Conservation (phyloP, 805 yeast species). For the Metschnikowia similis region DNA sequence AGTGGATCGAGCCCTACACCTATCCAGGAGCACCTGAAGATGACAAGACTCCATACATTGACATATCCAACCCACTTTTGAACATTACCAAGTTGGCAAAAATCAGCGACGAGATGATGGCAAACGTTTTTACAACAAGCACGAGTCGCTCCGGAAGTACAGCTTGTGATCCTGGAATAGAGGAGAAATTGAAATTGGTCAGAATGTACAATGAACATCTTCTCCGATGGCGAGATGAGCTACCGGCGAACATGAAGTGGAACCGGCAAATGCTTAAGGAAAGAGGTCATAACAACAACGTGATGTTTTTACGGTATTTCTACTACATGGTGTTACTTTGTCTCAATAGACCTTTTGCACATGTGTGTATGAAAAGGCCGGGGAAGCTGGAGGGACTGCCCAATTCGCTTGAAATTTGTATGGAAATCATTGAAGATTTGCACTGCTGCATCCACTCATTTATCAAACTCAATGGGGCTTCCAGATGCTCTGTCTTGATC, state of each 20-base stretch:
- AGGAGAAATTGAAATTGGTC: slow-evolving; percentile 4
- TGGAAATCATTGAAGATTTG: slow-evolving; percentile 7
- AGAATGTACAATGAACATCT: slow-evolving; percentile 6
- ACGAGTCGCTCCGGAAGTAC: not conserved
- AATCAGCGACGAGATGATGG: slow-evolving; percentile 12
- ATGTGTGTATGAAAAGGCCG: not conserved
- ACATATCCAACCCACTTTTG: slow-evolving; percentile 11
- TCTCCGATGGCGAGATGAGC: slow-evolving; percentile 9
- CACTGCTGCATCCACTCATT: slow-evolving; percentile 8
- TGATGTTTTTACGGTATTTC: slow-evolving; percentile 13
- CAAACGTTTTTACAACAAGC: slow-evolving; percentile 3
- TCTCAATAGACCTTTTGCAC: slow-evolving; percentile 13
- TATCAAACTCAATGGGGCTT: slow-evolving; percentile 8
- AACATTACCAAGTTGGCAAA: slow-evolving; percentile 6
- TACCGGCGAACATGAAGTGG: slow-evolving; percentile 9
- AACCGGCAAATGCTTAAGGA: not conserved
- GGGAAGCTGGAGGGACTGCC: not conserved
- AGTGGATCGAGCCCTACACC: slow-evolving; percentile 11
- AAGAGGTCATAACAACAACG: slow-evolving; percentile 10
- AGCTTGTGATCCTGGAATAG: not conserved
- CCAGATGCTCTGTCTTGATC: slow-evolving; percentile 10
- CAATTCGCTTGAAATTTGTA: slow-evolving; percentile 5
- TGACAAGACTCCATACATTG: slow-evolving; percentile 7
- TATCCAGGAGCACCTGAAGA: slow-evolving; percentile 8
- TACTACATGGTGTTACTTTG: slow-evolving; percentile 12